phyloP scores from a whole-genome alignment of 805 yeast species.

The Sugiyamaella qingdaonensis region DNA sequence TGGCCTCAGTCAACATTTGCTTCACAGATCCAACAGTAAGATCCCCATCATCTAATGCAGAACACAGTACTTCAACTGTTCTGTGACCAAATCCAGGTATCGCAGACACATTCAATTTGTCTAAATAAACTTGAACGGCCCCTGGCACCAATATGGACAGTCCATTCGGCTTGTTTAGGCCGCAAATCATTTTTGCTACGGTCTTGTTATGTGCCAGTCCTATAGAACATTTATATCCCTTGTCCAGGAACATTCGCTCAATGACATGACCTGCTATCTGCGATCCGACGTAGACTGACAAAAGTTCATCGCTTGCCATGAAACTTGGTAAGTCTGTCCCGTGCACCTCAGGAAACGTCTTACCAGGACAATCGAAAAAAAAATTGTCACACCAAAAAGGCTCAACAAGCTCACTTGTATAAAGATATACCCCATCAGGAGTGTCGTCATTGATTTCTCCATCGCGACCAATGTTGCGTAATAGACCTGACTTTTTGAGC shows the following conservation, averaged over 20 bases:
- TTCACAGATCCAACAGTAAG: background rate
- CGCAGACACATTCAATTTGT: constrained; percentile 9
- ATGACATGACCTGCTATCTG: constrained; percentile 26
- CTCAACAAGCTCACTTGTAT: background rate
- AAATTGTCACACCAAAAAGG: constrained; percentile 25
- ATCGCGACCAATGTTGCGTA: background rate
- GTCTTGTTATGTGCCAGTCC: constrained; percentile 29
- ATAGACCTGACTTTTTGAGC: constrained; percentile 12
- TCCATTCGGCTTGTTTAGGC: constrained; percentile 30
- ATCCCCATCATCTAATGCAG: background rate
- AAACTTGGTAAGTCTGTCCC: constrained; percentile 4
- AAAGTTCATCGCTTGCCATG: background rate
- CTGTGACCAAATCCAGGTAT: constrained; percentile 30
- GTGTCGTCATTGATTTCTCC: constrained; percentile 18
- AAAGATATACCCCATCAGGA: constrained; percentile 17
- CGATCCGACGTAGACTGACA: constrained; percentile 27
- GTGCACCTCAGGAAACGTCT: constrained; percentile 18
- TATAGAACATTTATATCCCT: constrained; percentile 29
- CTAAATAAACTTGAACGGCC: constrained; percentile 22
- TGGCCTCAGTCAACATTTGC: background rate
- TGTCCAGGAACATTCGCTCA: constrained; percentile 25
- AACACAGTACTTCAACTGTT: constrained; percentile 2
- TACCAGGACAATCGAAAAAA: constrained; percentile 26
- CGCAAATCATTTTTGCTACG: constrained; percentile 30
- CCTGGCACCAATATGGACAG: constrained; percentile 27